Percentiles rank a stretch among this genome's conserved stretches.
Conservation (phyloP, 495 filamentous ascomycete genomes). For the Penicillium verhagenii region DNA sequence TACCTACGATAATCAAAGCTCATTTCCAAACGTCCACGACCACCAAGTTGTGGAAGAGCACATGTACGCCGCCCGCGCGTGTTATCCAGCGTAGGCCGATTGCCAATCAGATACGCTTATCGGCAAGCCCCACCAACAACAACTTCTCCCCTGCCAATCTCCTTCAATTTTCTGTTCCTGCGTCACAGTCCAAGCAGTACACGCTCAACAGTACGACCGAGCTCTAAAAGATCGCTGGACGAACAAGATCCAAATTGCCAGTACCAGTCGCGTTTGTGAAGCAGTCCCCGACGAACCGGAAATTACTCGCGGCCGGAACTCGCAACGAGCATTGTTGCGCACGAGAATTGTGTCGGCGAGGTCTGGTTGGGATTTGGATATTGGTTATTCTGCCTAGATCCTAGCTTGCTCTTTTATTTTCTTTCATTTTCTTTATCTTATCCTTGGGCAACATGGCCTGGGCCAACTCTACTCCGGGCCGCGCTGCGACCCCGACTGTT, state of each 20-base stretch:
- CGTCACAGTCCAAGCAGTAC: neutral
- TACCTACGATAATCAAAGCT: too few relatives aligned
- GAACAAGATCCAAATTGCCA: neutral
- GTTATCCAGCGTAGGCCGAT: neutral
- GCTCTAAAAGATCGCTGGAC: neutral
- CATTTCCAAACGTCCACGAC: too few relatives aligned
- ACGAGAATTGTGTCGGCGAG: neutral
- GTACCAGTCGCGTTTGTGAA: neutral
- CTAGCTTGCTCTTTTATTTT: neutral
- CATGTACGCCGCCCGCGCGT: too few relatives aligned
- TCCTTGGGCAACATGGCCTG: constrained; percentile 23
- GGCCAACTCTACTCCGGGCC: constrained; percentile 24
- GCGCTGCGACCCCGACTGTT: constrained; percentile 37
- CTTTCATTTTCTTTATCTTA: neutral
- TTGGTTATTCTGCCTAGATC: too few relatives aligned
- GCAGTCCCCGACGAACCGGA: neutral
- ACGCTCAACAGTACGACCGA: neutral
- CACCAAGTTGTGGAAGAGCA: too few relatives aligned
- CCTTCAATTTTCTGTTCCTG: neutral
- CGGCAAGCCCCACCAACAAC: neutral
- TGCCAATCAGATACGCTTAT: constrained; percentile 2
- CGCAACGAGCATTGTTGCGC: neutral
- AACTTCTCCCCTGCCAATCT: neutral
- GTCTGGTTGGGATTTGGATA: too few relatives aligned
- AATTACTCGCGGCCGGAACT: neutral